A percentile compares a stretch with the other conserved stretches of the same genome.
These are phyloP conservation scores for Solanum hybrid DNA, from an alignment of 305 asterid genomes.

Conservation along the genomic window DNA sequence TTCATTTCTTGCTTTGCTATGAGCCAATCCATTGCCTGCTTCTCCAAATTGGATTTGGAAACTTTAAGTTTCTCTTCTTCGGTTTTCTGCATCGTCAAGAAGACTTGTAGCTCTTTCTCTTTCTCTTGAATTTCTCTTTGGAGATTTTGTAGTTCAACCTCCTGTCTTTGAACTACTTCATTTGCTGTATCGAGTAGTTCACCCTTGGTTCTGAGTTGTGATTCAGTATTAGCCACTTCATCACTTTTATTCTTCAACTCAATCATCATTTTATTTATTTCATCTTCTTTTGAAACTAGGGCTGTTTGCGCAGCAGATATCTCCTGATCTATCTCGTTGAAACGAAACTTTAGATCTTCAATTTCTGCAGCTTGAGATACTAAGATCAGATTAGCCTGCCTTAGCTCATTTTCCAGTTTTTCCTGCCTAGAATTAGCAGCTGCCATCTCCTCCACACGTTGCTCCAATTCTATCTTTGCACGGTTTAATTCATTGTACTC, in stretches of 20 bases:
- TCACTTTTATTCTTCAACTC: slow-evolving; percentile 49
- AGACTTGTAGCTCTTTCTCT: slow-evolving; percentile 44
- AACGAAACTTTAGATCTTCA: slow-evolving; percentile 43
- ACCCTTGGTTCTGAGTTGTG: slow-evolving; percentile 51
- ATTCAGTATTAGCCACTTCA: slow-evolving; percentile 44
- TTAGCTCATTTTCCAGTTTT: slow-evolving; percentile 60
- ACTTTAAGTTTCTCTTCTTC: slow-evolving; percentile 48
- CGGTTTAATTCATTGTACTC: slow-evolving; percentile 44
- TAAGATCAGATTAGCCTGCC: slow-evolving; percentile 39
- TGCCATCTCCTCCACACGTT: slow-evolving; percentile 37
- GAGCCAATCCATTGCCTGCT: slow-evolving; percentile 79
- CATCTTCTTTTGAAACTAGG: slow-evolving; percentile 45
- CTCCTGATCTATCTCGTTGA: slow-evolving; percentile 50
- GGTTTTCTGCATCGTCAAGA: slow-evolving; percentile 27
- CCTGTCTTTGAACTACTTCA: slow-evolving; percentile 53
- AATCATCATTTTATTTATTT: slow-evolving; percentile 43
- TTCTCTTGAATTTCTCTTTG: slow-evolving; percentile 43
- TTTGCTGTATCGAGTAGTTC: slow-evolving; percentile 55
- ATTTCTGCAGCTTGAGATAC: slow-evolving; percentile 61
- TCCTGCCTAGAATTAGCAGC: slow-evolving; percentile 50
- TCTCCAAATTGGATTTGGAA: slow-evolving; percentile 55
- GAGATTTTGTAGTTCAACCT: slow-evolving; percentile 53
- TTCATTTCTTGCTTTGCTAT: slow-evolving; percentile 57
- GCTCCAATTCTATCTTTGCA: slow-evolving; percentile 49
- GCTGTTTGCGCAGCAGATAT: slow-evolving; percentile 38